Evolutionary conservation across 148 eudicot species (phyloP).

Genomic region (Fagopyrum esculentum): DNA sequence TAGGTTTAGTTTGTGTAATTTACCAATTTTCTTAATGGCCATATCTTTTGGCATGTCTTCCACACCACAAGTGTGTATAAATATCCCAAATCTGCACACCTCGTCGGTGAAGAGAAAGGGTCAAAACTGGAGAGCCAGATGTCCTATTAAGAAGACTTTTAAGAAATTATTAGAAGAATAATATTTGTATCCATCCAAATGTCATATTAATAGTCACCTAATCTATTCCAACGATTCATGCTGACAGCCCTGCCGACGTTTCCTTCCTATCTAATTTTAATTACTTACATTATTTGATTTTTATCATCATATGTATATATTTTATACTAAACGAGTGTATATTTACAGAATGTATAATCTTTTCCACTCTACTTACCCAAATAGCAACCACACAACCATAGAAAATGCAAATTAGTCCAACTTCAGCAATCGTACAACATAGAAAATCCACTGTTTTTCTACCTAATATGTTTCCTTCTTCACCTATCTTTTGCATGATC

Average conservation of each 20-base stretch:
- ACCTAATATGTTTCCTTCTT: not conserved
- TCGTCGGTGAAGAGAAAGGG: not conserved
- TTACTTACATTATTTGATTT: too few species aligned
- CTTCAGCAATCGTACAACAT: not conserved
- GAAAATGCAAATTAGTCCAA: not conserved
- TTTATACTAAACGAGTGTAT: too few species aligned
- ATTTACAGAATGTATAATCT: too few species aligned
- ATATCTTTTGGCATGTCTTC: not conserved
- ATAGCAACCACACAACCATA: too few species aligned
- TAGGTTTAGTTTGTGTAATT: too few species aligned
- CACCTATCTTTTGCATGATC: not conserved
- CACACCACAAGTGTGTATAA: not conserved
- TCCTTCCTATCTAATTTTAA: not conserved
- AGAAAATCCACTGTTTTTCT: not conserved
- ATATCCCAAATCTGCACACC: not conserved
- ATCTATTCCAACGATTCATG: not conserved
- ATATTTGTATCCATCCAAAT: not conserved
- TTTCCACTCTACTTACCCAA: too few species aligned
- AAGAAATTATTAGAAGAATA: not conserved
- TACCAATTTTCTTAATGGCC: too few species aligned
- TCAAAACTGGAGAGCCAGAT: not conserved
- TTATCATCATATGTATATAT: too few species aligned
- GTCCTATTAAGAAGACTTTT: not conserved
- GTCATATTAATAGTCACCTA: not conserved
- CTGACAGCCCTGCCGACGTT: not conserved